Conservation (phyloP, 495 filamentous ascomycete genomes). For the Hypoxylon fragiforme region DNA sequence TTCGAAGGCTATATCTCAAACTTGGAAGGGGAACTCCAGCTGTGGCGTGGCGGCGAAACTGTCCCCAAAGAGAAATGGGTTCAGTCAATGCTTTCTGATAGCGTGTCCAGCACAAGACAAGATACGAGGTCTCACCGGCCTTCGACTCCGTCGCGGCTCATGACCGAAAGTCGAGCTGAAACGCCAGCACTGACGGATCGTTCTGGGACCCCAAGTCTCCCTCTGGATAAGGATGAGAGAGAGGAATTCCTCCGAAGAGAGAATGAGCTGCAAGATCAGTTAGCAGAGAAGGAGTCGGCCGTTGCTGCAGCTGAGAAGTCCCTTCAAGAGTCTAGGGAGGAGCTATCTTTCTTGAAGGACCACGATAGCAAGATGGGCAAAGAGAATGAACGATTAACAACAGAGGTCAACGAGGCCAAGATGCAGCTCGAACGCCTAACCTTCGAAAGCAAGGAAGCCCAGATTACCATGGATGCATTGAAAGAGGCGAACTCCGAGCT, state of each 20-base stretch:
- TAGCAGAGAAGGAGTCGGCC: conserved; percentile 87
- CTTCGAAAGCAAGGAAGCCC: conserved; percentile 94
- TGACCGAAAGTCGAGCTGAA: conserved; percentile 79
- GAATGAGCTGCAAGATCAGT: conserved; percentile 95
- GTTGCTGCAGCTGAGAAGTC: conserved; percentile 75
- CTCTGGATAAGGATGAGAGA: conserved; percentile 92
- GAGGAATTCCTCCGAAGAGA: conserved; percentile 95
- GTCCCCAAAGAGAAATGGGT: conserved; percentile 81
- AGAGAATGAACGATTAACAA: conserved; percentile 81
- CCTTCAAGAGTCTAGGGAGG: conserved; percentile 78
- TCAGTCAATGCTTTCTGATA: conserved; percentile 63
- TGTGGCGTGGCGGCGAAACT: conserved; percentile 84
- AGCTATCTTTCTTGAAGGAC: conserved; percentile 79
- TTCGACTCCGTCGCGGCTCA: conserved; percentile 79
- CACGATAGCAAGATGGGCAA: conserved; percentile 77
- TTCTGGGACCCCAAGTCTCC: conserved; percentile 82
- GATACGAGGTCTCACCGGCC: conserved; percentile 67
- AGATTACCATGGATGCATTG: conserved; percentile 95
- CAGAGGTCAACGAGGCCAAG: conserved; percentile 85
- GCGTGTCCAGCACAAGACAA: conserved; percentile 56
- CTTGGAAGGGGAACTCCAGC: conserved; percentile 81
- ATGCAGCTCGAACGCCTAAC: conserved; percentile 95
- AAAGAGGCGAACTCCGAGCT: conserved; percentile 95
- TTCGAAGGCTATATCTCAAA: conserved; percentile 83
- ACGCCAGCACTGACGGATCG: conserved; percentile 67